These are phyloP conservation scores for Tylopilus subfusipes DNA, from an alignment of 768 basidiomycete species.

Conservation along the genomic window DNA sequence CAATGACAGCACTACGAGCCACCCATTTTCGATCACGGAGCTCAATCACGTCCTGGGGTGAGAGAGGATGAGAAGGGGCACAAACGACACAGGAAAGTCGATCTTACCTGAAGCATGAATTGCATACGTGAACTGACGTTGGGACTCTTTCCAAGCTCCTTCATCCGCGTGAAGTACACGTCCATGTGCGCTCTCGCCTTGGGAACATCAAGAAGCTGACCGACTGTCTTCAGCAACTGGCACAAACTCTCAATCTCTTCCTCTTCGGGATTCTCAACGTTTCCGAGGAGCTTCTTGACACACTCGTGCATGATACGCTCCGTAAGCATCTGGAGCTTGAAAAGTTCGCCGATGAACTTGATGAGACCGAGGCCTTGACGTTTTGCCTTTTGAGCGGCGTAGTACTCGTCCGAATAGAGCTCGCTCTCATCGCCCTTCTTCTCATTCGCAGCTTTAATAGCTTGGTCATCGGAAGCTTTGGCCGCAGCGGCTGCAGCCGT, in stretches of 20 bases:
- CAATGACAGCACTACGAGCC: constrained; percentile 63
- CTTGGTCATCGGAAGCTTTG: constrained; percentile 84
- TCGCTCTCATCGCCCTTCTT: constrained; percentile 58
- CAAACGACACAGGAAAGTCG: neutral
- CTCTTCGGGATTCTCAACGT: constrained; percentile 94
- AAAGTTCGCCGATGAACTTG: constrained; percentile 97
- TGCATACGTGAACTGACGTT: constrained; percentile 85
- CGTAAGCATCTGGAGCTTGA: constrained; percentile 98
- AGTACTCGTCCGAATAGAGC: constrained; percentile 94
- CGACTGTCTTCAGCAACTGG: constrained; percentile 89
- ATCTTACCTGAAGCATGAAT: constrained; percentile 86
- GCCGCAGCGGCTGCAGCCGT: constrained; percentile 81
- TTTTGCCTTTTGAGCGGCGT: constrained; percentile 94
- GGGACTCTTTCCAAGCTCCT: constrained; percentile 67
- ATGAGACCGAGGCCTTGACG: constrained; percentile 95
- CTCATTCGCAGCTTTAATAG: constrained; percentile 65
- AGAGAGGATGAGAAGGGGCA: neutral
- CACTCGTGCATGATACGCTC: constrained; percentile 99
- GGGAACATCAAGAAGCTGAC: constrained; percentile 70
- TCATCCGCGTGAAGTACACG: constrained; percentile 91
- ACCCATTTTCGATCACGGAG: constrained; percentile 83
- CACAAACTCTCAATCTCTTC: constrained; percentile 97
- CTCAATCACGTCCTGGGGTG: constrained; percentile 80
- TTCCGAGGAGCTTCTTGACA: constrained; percentile 90
- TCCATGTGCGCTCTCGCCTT: constrained; percentile 87